Conservation (phyloP, 768 basidiomycete species). For the Tulasnella sp. region DNA sequence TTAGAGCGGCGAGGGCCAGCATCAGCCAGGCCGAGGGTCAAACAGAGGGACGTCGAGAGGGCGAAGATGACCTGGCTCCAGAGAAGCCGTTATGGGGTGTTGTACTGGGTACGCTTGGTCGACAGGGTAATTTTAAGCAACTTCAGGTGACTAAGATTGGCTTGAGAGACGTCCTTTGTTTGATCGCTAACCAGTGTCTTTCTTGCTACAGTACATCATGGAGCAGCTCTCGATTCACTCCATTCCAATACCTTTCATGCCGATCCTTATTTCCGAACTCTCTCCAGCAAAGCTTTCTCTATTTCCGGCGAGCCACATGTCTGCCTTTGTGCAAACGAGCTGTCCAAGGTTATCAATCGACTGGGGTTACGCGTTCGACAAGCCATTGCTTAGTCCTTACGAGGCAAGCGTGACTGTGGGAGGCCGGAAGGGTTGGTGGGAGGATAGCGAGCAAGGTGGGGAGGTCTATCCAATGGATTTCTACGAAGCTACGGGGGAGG, state of each 20-base stretch:
- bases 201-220: slow-evolving; percentile 52
- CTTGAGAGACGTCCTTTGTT: neutral
- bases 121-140: slow-evolving; percentile 89
- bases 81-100: slow-evolving; percentile 66
- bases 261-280: slow-evolving; percentile 92
- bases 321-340: slow-evolving; percentile 90
- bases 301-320: slow-evolving; percentile 58
- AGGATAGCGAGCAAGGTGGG: slow-evolving; percentile 27
- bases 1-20: slow-evolving; percentile 63
- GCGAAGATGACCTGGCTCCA: slow-evolving; percentile 19
- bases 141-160: slow-evolving; percentile 46
- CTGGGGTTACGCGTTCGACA: slow-evolving; percentile 94
- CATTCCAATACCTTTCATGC: slow-evolving; percentile 64
- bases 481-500: slow-evolving; percentile 60
- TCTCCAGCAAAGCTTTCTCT: slow-evolving; percentile 88
- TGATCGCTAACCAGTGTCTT: neutral
- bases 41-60: neutral
- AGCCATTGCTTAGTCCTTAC: slow-evolving; percentile 85
- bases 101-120: slow-evolving; percentile 84
- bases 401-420: slow-evolving; percentile 85
- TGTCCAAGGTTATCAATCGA: slow-evolving; percentile 96
- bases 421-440: slow-evolving; percentile 57
- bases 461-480: slow-evolving; percentile 92
- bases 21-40: slow-evolving; percentile 34
- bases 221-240: slow-evolving; percentile 53